Base-by-base conservation (phyloP, 1,284 basidiomycete genomes). In the Agroathelia rolfsii region DNA sequence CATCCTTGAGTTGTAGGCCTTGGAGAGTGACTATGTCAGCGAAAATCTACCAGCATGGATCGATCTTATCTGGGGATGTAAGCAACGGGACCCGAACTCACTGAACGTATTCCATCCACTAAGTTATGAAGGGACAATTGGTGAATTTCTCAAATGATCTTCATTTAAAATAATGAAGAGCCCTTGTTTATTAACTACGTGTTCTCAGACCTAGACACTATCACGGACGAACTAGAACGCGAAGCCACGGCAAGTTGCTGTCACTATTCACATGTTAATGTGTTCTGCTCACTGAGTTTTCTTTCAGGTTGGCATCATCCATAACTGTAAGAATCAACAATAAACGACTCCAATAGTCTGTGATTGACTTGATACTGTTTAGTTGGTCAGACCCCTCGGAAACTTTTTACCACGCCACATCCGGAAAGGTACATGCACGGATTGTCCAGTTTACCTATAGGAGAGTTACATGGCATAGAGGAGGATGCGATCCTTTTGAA, bases 271-370 rank as follows among this genome's bases (percentile, higher is more conserved):
- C n/a, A n/a, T n/a, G n/a, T n/a, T n/a, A n/a, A n/a, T n/a, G n/a
- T n/a, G n/a, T n/a, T n/a, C n/a, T n/a, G n/a, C n/a, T n/a, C n/a
- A n/a, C n/a, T n/a, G n/a, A n/a, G n/a, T n/a, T n/a, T n/a, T n/a
- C n/a, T n/a, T n/a, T n/a, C n/a, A n/a, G n/a, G 85, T 93, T 6
- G 88, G 90, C 3, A 94, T 93, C 42, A 95, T 97, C 28, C 92
- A 96, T 56, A 95, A 94, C 44, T 94, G 88, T 86, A 44, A 34
- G 69, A 45, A 2, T 12, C 18, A 2, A 9, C 9, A 18, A 5
- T 24, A 2, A 15, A 18, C n/a, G 24, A 25, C 14, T 7, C 14
- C 23, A 12, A 6, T 35, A 27, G 38, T 41, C 5, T 38, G 17
- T 40, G 37, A 6, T 31, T 36, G 13, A 36, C 13, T 40, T 53